A percentile compares a stretch with the other conserved stretches of the same genome.
Evolutionary conservation across 140 eudicot species (phyloP).

Genomic region (Erigeron philadelphicus): DNA sequence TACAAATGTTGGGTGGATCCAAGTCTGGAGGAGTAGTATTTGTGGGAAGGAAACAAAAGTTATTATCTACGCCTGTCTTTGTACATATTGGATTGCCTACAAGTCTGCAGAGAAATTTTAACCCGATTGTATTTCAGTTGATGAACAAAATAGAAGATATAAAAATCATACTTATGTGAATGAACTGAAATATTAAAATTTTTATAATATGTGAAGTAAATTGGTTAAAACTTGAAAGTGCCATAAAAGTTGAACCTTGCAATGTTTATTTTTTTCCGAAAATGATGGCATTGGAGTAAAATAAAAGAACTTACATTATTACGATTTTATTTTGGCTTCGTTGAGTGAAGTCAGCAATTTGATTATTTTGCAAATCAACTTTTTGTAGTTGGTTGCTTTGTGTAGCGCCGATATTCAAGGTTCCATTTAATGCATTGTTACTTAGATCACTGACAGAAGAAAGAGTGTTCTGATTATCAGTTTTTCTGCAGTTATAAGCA

Average conservation of each 20-base stretch:
- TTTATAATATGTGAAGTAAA: too few species aligned
- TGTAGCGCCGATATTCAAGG: conserved; percentile 45
- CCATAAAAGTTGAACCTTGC: too few species aligned
- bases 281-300: not conserved
- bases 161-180: not conserved
- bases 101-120: conserved; percentile 47
- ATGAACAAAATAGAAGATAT: not conserved
- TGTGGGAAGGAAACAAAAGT: conserved; percentile 44
- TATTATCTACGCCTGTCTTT: conserved; percentile 26
- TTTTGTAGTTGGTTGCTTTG: conserved; percentile 53
- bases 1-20: conserved; percentile 55
- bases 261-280: too few species aligned
- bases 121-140: not conserved
- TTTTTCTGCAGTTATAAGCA: not conserved
- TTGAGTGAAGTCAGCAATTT: conserved; percentile 34
- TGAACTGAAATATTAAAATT: not conserved
- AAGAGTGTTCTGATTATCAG: not conserved
- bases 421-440: conserved; percentile 55
- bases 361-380: conserved; percentile 51
- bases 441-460: conserved; percentile 42
- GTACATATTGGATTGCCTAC: conserved; percentile 53
- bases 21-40: conserved; percentile 33
- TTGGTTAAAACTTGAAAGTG: not conserved
- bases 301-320: conserved; percentile 36
- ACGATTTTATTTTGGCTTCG: conserved; percentile 26